Evolutionary conservation across 768 basidiomycete genomes (phyloP).

Genomic region (Serendipita sp.): DNA sequence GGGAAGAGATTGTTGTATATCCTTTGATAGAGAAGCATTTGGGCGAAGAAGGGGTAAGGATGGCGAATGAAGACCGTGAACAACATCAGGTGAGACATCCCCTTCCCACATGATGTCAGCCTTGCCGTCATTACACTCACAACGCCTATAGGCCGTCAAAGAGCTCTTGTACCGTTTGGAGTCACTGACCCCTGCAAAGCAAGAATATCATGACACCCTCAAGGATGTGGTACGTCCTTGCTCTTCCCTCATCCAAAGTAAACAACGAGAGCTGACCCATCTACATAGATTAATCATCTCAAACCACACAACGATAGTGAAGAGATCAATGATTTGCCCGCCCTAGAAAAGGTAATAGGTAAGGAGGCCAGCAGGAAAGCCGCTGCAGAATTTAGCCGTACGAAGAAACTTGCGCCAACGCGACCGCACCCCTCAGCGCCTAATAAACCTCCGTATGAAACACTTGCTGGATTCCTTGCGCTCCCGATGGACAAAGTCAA

Average conservation of each 20-base stretch:
- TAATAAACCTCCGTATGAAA: constrained; percentile 46
- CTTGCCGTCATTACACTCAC: not conserved
- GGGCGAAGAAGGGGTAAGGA: constrained; percentile 31
- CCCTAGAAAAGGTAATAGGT: constrained; percentile 29
- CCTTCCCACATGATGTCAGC: not conserved
- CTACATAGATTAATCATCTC: constrained; percentile 27
- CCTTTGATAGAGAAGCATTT: constrained; percentile 44
- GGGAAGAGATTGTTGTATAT: constrained; percentile 49
- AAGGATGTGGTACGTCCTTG: not conserved
- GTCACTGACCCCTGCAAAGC: constrained; percentile 17
- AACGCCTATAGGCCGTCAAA: constrained; percentile 21
- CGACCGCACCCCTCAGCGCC: constrained; percentile 37
- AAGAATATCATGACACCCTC: constrained; percentile 27
- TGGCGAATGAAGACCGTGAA: constrained; percentile 38
- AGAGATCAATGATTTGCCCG: constrained; percentile 40
- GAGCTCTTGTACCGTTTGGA: constrained; percentile 33
- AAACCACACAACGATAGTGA: constrained; percentile 41
- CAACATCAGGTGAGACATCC: constrained; percentile 34
- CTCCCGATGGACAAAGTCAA: constrained; percentile 44
- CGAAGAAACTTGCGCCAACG: constrained; percentile 49
- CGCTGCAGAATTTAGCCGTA: constrained; percentile 32
- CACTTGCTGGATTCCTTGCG: constrained; percentile 34
- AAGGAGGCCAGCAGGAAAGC: constrained; percentile 28
- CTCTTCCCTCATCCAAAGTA: not conserved
- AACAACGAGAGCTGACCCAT: not conserved